These are phyloP conservation scores for Acidiella bohemica DNA, from an alignment of 495 filamentous ascomycete species.

Conservation along the genomic window DNA sequence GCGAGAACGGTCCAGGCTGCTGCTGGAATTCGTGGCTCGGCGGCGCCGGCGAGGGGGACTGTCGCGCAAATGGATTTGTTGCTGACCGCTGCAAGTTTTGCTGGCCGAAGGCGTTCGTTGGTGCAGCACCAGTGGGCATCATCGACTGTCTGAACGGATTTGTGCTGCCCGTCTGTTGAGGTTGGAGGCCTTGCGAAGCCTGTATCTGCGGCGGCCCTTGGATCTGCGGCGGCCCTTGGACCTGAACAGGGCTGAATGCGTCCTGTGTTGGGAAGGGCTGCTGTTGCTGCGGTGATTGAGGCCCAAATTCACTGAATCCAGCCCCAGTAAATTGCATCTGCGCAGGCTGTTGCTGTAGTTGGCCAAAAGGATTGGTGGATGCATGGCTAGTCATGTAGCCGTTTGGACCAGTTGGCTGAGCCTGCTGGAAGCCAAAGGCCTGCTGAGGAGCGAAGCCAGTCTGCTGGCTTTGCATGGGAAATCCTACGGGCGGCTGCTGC, in stretches of 20 bases:
- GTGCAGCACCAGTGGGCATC: conserved; percentile 32
- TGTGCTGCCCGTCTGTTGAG: conserved; percentile 47
- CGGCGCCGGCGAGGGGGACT: conserved; percentile 36
- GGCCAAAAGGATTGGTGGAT: conserved; percentile 41
- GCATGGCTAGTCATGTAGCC: neutral
- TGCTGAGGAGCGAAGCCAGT: conserved; percentile 7
- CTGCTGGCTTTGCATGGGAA: conserved; percentile 11
- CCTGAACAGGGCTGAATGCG: conserved; percentile 6
- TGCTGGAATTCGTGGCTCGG: conserved; percentile 6
- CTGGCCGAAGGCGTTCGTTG: neutral
- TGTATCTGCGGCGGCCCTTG: conserved; percentile 7
- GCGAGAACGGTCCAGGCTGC: conserved; percentile 12
- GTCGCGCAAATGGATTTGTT: conserved; percentile 83
- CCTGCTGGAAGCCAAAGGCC: conserved; percentile 30
- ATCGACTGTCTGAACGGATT: conserved; percentile 78
- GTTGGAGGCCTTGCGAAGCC: conserved; percentile 13
- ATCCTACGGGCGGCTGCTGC: conserved; percentile 24
- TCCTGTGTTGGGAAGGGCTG: conserved; percentile 37
- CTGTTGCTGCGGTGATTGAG: conserved; percentile 50
- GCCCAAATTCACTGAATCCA: conserved; percentile 69
- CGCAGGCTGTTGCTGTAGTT: conserved; percentile 31
- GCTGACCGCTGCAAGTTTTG: conserved; percentile 35
- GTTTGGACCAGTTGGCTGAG: conserved; percentile 24
- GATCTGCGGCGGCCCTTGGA: conserved; percentile 5
- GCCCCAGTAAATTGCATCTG: conserved; percentile 51